These are phyloP conservation scores for Trichoderma oligosporum DNA, from an alignment of 2,329 filamentous ascomycete species.

Conservation along the genomic window DNA sequence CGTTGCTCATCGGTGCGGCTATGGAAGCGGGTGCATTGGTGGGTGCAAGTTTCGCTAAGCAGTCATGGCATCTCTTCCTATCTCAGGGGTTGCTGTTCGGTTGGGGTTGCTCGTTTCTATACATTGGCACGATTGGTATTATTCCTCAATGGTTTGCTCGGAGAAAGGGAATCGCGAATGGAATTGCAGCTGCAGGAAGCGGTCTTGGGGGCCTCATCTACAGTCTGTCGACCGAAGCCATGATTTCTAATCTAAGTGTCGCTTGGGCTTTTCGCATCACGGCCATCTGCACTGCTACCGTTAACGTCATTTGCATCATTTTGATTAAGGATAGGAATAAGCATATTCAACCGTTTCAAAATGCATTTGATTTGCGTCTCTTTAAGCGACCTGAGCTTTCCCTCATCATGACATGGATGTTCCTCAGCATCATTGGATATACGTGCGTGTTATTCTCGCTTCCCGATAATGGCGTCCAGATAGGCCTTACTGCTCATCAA, in stretches of 20 bases:
- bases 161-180: conserved; percentile 54
- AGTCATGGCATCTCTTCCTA: conserved; percentile 59
- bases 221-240: conserved; percentile 35
- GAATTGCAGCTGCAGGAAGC: conserved; percentile 50
- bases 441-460: conserved; percentile 62
- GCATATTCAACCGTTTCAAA: background rate
- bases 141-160: conserved; percentile 60
- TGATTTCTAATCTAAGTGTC: conserved; percentile 51
- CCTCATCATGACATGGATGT: conserved; percentile 55
- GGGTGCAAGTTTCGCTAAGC: conserved; percentile 47
- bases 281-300: conserved; percentile 45
- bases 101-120: conserved; percentile 58
- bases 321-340: conserved; percentile 52
- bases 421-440: conserved; percentile 62
- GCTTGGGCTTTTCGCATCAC: conserved; percentile 54
- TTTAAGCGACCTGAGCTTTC: conserved; percentile 49
- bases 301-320: conserved; percentile 52
- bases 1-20: conserved; percentile 50
- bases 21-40: conserved; percentile 51
- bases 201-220: conserved; percentile 37
- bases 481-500: conserved; percentile 57
- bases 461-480: conserved; percentile 56
- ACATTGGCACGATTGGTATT: conserved; percentile 52
- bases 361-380: conserved; percentile 19
- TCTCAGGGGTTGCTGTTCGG: conserved; percentile 58